Evolutionary conservation across 768 basidiomycete species (phyloP).

Genomic region (Leccinum variicolor): DNA sequence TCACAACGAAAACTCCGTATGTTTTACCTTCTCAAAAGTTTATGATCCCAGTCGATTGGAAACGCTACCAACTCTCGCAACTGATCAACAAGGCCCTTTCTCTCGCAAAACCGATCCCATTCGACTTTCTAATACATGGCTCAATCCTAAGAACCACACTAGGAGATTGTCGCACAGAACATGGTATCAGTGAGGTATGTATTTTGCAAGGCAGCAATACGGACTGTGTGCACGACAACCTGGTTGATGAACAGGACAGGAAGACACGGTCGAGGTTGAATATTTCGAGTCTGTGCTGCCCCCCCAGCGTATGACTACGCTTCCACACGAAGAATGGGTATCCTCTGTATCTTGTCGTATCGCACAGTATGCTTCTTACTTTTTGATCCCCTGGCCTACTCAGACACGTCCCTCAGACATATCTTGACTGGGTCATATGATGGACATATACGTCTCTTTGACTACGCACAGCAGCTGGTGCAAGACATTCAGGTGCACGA

Average conservation of each 20-base stretch:
- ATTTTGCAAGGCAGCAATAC: not conserved
- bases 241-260: conserved; percentile 40
- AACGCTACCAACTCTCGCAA: conserved; percentile 94
- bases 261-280: conserved; percentile 89
- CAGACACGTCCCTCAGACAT: conserved; percentile 38
- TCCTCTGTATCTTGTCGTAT: conserved; percentile 38
- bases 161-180: conserved; percentile 69
- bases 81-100: conserved; percentile 92
- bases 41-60: conserved; percentile 88
- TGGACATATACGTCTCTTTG: conserved; percentile 68
- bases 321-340: conserved; percentile 94
- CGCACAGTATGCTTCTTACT: conserved; percentile 10
- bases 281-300: conserved; percentile 89
- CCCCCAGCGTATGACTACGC: conserved; percentile 72
- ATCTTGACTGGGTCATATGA: conserved; percentile 84
- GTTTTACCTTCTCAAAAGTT: conserved; percentile 65
- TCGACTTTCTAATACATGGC: conserved; percentile 90
- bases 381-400: not conserved
- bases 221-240: not conserved
- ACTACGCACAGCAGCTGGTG: conserved; percentile 59
- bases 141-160: conserved; percentile 71
- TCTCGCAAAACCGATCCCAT: conserved; percentile 72
- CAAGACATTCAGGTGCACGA: conserved; percentile 50
- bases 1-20: conserved; percentile 21
- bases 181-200: conserved; percentile 65